Conservation (phyloP, 2,329 filamentous ascomycete genomes). For the Trichoderma harzianum region DNA sequence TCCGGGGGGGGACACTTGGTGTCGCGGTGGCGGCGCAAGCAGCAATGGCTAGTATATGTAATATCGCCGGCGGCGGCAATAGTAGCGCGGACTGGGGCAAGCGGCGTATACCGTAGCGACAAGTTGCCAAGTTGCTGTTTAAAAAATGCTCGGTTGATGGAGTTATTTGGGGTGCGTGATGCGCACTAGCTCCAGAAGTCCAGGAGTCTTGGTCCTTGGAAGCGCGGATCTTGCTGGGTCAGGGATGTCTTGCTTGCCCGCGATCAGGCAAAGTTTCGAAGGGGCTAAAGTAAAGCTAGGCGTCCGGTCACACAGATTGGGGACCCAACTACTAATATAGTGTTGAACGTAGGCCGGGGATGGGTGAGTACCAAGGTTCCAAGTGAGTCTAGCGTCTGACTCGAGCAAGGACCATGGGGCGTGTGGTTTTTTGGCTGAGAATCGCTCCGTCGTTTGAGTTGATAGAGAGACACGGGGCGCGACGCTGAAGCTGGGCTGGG, state of each 20-base stretch:
- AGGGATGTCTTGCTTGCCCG: conserved; percentile 25
- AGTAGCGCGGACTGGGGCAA: conserved; percentile 28
- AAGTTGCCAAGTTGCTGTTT: conserved; percentile 3
- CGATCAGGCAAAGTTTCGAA: conserved; percentile 26
- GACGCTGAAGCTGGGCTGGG: not conserved
- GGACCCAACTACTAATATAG: conserved; percentile 41
- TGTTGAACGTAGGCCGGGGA: conserved; percentile 32
- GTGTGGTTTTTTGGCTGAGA: not conserved
- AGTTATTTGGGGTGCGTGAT: conserved; percentile 17
- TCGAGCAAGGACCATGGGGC: conserved; percentile 22
- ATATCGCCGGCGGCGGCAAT: conserved; percentile 32
- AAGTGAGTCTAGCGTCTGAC: conserved; percentile 36
- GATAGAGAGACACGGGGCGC: conserved; percentile 17
- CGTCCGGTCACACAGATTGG: conserved; percentile 25
- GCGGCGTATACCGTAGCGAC: conserved; percentile 10
- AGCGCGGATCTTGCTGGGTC: conserved; percentile 24
- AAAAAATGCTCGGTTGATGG: conserved; percentile 10
- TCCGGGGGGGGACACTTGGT: conserved; percentile 20
- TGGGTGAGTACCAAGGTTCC: conserved; percentile 32
- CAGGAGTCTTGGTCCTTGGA: conserved; percentile 15
- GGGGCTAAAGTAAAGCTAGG: conserved; percentile 22
- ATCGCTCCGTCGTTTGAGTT: not conserved
- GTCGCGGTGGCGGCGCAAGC: conserved; percentile 33
- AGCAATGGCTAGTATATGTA: conserved; percentile 30
- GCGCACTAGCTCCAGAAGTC: conserved; percentile 18